Evolutionary conservation across 257 asterid genomes (phyloP).

Genomic region (Rehmannia glutinosa): DNA sequence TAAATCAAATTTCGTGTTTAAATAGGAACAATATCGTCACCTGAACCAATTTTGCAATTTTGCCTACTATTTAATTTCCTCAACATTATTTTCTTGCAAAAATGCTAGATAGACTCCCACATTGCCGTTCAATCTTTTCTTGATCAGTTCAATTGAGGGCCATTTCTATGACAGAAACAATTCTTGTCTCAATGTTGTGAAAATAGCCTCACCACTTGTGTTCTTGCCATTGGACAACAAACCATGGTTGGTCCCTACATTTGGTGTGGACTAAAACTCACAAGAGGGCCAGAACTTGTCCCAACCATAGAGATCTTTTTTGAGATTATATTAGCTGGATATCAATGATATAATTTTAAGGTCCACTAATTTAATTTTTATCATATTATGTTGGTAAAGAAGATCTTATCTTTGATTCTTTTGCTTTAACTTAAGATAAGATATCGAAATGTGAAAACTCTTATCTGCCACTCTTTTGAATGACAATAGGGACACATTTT

Average conservation of each 20-base stretch:
- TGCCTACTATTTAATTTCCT: too few relatives aligned
- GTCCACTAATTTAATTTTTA: conserved; percentile 25
- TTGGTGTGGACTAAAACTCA: conserved; percentile 23
- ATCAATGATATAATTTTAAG: conserved; percentile 9
- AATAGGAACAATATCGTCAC: too few relatives aligned
- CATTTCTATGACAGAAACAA: conserved; percentile 15
- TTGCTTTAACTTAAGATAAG: conserved; percentile 32
- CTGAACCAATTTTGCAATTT: too few relatives aligned
- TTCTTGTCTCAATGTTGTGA: conserved; percentile 28
- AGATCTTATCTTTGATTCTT: conserved; percentile 39
- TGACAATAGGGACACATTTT: conserved; percentile 30
- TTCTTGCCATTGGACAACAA: conserved; percentile 23
- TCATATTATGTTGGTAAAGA: conserved; percentile 25
- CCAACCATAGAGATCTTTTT: conserved; percentile 14
- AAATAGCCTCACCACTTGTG: conserved; percentile 26
- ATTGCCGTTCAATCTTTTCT: not conserved
- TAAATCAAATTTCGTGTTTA: too few relatives aligned
- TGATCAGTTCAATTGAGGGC: conserved; percentile 9
- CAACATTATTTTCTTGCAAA: too few relatives aligned
- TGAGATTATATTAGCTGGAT: conserved; percentile 28
- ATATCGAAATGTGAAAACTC: conserved; percentile 17
- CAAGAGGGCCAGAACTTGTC: conserved; percentile 26
- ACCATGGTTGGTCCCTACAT: conserved; percentile 21
- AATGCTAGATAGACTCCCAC: too few relatives aligned
- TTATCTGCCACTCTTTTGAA: conserved; percentile 29